phyloP scores from a whole-genome alignment of 1,284 basidiomycete genomes.

The Peniophora sp. region DNA sequence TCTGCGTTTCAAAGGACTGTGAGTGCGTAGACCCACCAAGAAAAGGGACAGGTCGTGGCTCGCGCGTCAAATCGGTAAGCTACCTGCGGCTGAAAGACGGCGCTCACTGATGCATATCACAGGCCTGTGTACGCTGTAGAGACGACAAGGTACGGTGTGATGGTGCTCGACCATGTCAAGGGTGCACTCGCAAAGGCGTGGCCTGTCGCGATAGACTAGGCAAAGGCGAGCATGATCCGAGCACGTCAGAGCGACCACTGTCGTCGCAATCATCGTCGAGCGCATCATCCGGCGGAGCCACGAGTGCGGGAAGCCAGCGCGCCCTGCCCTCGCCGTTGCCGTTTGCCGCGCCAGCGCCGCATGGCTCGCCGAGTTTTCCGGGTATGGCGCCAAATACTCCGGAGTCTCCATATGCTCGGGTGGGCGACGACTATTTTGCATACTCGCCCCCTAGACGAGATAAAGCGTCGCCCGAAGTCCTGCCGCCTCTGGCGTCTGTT shows the following conservation, averaged over 20 bases:
- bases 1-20: slow-evolving; percentile 35
- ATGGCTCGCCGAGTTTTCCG: not conserved
- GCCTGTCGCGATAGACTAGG: slow-evolving; percentile 42
- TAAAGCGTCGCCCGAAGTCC: not conserved
- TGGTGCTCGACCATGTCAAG: slow-evolving; percentile 39
- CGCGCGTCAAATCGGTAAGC: slow-evolving; percentile 48
- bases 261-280: slow-evolving; percentile 33
- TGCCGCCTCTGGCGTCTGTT: not conserved
- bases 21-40: slow-evolving; percentile 40
- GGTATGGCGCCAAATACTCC: not conserved
- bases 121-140: slow-evolving; percentile 54
- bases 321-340: not conserved
- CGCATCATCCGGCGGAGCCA: slow-evolving; percentile 4
- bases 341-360: not conserved
- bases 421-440: not conserved
- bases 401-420: not conserved
- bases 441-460: not conserved
- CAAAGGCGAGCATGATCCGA: slow-evolving; percentile 31
- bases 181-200: slow-evolving; percentile 38
- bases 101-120: not conserved
- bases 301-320: not conserved
- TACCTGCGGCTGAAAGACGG: not conserved
- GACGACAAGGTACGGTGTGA: slow-evolving; percentile 54
- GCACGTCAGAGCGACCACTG: slow-evolving; percentile 19
- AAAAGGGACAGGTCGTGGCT: slow-evolving; percentile 47